Evolutionary conservation across 2,329 filamentous ascomycete genomes (phyloP).

Genomic region (Ilyonectria robusta): DNA sequence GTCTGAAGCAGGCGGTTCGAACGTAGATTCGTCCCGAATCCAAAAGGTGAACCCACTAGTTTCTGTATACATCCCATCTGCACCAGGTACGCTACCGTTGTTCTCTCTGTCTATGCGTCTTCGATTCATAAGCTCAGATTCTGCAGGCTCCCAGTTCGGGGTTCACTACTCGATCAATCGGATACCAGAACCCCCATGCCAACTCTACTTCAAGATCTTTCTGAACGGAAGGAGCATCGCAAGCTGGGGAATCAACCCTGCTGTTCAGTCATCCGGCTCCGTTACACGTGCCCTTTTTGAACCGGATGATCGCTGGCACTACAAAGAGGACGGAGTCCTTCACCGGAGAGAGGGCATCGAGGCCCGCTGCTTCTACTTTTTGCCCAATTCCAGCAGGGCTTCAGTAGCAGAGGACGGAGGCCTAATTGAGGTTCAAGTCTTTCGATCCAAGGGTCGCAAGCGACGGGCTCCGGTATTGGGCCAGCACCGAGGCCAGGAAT

Average conservation of each 20-base stretch:
- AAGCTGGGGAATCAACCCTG: conserved; percentile 66
- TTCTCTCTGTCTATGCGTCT: background rate
- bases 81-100: conserved; percentile 58
- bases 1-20: background rate
- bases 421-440: conserved; percentile 67
- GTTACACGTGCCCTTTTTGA: conserved; percentile 65
- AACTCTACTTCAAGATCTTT: conserved; percentile 68
- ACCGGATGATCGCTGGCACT: conserved; percentile 59
- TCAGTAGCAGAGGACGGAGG: conserved; percentile 68
- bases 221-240: conserved; percentile 68
- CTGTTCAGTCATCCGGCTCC: conserved; percentile 52
- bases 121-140: background rate
- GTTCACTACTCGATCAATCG: conserved; percentile 63
- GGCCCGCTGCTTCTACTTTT: conserved; percentile 66
- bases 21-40: conserved; percentile 26
- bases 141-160: conserved; percentile 65
- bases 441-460: conserved; percentile 64
- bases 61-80: conserved; percentile 71
- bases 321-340: conserved; percentile 53
- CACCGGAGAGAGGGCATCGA: conserved; percentile 60
- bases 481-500: conserved; percentile 62
- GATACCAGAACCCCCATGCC: conserved; percentile 52
- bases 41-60: conserved; percentile 58
- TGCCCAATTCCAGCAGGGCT: conserved; percentile 52
- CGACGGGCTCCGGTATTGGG: conserved; percentile 58